Conservation (phyloP, 2,329 filamentous ascomycete species). For the Boeremia lycopersici region DNA sequence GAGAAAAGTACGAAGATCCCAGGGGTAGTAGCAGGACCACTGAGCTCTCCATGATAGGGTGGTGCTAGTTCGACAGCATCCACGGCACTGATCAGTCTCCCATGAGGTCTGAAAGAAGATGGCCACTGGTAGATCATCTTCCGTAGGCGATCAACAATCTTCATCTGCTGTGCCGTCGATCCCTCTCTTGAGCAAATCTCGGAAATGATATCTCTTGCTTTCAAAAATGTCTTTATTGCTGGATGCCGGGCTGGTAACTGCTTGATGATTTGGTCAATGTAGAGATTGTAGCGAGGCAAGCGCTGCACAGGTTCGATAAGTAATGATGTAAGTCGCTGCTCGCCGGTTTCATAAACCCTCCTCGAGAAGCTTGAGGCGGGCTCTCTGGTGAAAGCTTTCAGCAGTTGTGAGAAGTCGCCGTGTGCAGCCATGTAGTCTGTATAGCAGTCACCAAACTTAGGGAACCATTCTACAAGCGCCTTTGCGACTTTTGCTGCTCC, state of each 20-base stretch:
- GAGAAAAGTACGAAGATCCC: slow-evolving; percentile 85
- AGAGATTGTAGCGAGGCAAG: slow-evolving; percentile 89
- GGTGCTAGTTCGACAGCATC: slow-evolving; percentile 79
- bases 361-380: slow-evolving; percentile 82
- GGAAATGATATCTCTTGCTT: slow-evolving; percentile 89
- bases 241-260: slow-evolving; percentile 86
- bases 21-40: slow-evolving; percentile 53
- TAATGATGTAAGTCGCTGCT: slow-evolving; percentile 87
- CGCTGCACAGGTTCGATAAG: slow-evolving; percentile 96
- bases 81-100: slow-evolving; percentile 78
- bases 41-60: slow-evolving; percentile 65
- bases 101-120: slow-evolving; percentile 69
- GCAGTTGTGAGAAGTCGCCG: slow-evolving; percentile 80
- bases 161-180: slow-evolving; percentile 70
- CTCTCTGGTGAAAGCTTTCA: slow-evolving; percentile 77
- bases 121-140: slow-evolving; percentile 82
- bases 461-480: slow-evolving; percentile 88
- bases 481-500: slow-evolving; percentile 80
- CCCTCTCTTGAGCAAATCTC: slow-evolving; percentile 95
- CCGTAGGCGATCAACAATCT: slow-evolving; percentile 74
- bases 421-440: slow-evolving; percentile 92
- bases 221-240: slow-evolving; percentile 80
- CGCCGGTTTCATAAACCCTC: slow-evolving; percentile 80
- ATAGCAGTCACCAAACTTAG: slow-evolving; percentile 88
- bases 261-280: slow-evolving; percentile 93